These are phyloP conservation scores for Trichosporon faecale DNA, from an alignment of 1,284 basidiomycete species.

Conservation along the genomic window DNA sequence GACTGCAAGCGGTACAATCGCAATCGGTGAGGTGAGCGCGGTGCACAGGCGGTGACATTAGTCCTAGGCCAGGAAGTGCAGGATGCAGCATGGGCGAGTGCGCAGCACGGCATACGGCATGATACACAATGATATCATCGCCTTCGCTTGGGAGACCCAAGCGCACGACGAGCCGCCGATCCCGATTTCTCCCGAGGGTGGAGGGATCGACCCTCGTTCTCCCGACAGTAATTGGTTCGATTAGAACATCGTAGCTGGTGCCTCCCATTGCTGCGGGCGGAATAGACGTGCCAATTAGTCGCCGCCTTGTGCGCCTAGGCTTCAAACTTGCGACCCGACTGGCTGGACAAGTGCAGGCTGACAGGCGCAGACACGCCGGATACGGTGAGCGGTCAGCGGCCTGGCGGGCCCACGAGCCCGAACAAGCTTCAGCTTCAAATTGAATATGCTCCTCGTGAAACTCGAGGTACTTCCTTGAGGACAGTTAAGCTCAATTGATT, in stretches of 20 bases:
- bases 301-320: neutral
- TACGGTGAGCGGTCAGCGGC: neutral
- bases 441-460: neutral
- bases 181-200: slow-evolving; percentile 7
- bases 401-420: neutral
- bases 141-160: neutral
- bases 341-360: neutral
- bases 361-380: neutral
- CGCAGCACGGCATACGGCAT: neutral
- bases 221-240: neutral
- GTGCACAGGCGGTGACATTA: neutral
- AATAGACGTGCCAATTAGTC: neutral
- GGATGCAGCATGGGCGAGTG: neutral
- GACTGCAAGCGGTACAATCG: neutral
- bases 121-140: slow-evolving; percentile 6
- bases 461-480: neutral
- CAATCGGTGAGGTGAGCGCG: no score
- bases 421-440: neutral
- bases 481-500: neutral
- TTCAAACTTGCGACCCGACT: neutral
- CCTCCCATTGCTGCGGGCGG: neutral
- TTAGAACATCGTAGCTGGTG: neutral
- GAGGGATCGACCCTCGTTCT: slow-evolving; percentile 7
- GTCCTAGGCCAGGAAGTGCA: no score
- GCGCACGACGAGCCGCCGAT: neutral